phyloP scores from a whole-genome alignment of 768 basidiomycete species.

The Sporobolomyces phaffii region DNA sequence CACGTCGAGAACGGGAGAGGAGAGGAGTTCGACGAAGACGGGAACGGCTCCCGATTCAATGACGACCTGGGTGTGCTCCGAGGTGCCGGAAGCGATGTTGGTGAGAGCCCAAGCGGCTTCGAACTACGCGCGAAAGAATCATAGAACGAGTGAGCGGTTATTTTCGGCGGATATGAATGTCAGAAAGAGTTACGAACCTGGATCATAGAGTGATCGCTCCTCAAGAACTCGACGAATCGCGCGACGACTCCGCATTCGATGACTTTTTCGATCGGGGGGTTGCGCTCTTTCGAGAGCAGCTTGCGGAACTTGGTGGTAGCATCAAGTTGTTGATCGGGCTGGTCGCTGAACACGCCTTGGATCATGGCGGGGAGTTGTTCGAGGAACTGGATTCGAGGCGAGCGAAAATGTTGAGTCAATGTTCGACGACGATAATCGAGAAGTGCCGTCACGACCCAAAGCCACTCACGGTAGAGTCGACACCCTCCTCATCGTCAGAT shows the following conservation, averaged over 20 bases:
- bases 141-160: too few species aligned
- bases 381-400: slow-evolving; percentile 22
- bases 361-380: slow-evolving; percentile 73
- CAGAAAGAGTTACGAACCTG: slow-evolving; percentile 45
- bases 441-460: too few species aligned
- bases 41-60: slow-evolving; percentile 91
- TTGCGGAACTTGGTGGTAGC: slow-evolving; percentile 98
- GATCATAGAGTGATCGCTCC: slow-evolving; percentile 52
- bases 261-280: slow-evolving; percentile 96
- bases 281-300: slow-evolving; percentile 97
- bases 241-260: slow-evolving; percentile 96
- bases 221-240: slow-evolving; percentile 91
- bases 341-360: slow-evolving; percentile 81
- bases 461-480: slow-evolving; percentile 70
- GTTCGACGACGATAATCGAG: background rate
- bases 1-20: slow-evolving; percentile 89
- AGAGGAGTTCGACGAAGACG: slow-evolving; percentile 91
- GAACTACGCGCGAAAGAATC: slow-evolving; percentile 30
- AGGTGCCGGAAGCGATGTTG: slow-evolving; percentile 61
- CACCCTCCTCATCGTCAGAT: slow-evolving; percentile 78
- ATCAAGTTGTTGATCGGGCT: slow-evolving; percentile 85
- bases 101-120: slow-evolving; percentile 44
- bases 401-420: slow-evolving; percentile 2
- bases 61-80: slow-evolving; percentile 96
- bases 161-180: background rate